Base-by-base conservation (phyloP, 1,284 basidiomycete species). In the Chalciporus sp. region DNA sequence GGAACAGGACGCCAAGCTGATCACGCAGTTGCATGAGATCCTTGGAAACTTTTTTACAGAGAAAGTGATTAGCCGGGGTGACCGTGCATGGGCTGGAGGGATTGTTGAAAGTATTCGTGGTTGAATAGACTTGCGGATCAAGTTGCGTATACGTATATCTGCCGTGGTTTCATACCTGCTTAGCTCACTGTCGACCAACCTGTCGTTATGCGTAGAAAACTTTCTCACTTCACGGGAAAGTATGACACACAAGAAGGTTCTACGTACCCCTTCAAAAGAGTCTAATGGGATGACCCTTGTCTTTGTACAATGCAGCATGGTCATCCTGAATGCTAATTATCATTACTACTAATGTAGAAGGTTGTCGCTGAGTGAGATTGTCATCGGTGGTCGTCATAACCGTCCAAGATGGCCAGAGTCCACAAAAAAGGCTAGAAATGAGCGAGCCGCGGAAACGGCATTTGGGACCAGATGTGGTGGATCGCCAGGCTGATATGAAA, bases 11-110 rank as follows among this genome's bases (percentile, higher is more conserved):
- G 69, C 70, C 2, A 72, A 63, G 26, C 62, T 82, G 14, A 69
- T 80, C 17, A 67, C 68, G 10, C 79, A 77, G 51, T 66, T 91
- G 49, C 73, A 72, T 6, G 78, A 82, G 9, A 64, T 78, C 2
- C 58, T 91, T 8, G 89, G 89, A 10, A 77, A 78, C 20, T 81
- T 80, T 55, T 88, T 90, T 61, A 79, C 85, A 2, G 76, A 78
- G 43, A 74, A 74, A 48, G 64, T 91, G 12, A 62, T 77, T 28
- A 40, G 42, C 40, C 63, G 63, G 11, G 75, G 70, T 20, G 87
- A 90, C 63, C 76, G 78, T 10, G 73, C 71, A 11, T 89, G 88
- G 86, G 83, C 83, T 11, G 63, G 74, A 53, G 79, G 79, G 23
- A 75, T 88, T 14, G 63, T 85, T n/a, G 76, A 78, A 20, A 69